A percentile compares a stretch with the other conserved stretches of the same genome.
phyloP scores from a whole-genome alignment of 441 rosid species.

The Metrosideros polymorpha region DNA sequence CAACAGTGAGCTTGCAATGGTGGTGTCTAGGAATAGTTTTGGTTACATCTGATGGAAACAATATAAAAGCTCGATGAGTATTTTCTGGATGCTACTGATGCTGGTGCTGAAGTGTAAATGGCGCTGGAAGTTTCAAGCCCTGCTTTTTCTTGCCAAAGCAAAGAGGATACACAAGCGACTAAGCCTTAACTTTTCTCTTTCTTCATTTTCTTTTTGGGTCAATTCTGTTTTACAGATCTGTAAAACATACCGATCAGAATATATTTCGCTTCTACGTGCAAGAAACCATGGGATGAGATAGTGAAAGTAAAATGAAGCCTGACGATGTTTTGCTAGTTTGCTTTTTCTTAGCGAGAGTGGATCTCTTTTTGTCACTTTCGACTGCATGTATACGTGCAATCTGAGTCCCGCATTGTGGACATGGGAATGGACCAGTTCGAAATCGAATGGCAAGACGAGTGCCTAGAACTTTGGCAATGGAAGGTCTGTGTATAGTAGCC shows the following conservation, averaged over 20 bases:
- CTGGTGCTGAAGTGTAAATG: slow-evolving; percentile 48
- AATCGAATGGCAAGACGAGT: slow-evolving; percentile 31
- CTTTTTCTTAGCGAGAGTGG: neutral
- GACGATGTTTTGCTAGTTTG: neutral
- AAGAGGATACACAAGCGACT: slow-evolving; percentile 29
- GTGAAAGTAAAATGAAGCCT: neutral
- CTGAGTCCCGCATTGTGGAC: slow-evolving; percentile 58
- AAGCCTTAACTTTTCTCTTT: neutral
- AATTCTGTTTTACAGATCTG: neutral
- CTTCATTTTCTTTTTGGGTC: neutral
- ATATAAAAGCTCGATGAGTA: slow-evolving; percentile 81
- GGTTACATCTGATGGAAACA: slow-evolving; percentile 66
- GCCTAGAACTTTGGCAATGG: slow-evolving; percentile 10
- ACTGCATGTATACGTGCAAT: slow-evolving; percentile 25
- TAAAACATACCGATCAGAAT: neutral
- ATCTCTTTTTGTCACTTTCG: neutral
- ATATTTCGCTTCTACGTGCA: neutral
- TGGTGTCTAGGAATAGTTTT: slow-evolving; percentile 57
- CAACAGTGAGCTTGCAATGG: slow-evolving; percentile 32
- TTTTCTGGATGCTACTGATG: slow-evolving; percentile 64
- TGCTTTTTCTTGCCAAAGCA: slow-evolving; percentile 27
- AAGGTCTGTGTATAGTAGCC: slow-evolving; percentile 26
- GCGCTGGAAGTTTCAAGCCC: slow-evolving; percentile 51
- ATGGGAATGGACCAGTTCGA: slow-evolving; percentile 43
- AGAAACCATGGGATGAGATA: neutral